Percentiles rank a stretch among this genome's conserved stretches.
phyloP scores from a whole-genome alignment of 805 yeast genomes.

The Wickerhamiella dianesei region DNA sequence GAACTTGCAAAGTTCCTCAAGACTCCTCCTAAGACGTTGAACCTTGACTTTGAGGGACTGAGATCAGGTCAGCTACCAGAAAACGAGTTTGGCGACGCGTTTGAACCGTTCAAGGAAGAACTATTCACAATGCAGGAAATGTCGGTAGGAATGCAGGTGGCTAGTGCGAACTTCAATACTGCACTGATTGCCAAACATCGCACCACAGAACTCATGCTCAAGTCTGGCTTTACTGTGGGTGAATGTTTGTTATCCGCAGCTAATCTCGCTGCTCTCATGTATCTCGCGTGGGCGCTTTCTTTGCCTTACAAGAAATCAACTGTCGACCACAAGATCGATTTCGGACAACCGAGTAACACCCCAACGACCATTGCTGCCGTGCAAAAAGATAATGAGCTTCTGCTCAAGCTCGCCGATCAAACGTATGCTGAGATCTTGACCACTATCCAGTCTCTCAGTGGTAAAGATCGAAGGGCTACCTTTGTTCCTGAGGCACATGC shows the following conservation, averaged over 20 bases:
- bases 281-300: slow-evolving; percentile 33
- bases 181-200: slow-evolving; percentile 50
- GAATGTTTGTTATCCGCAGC: slow-evolving; percentile 53
- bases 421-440: slow-evolving; percentile 14
- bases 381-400: neutral
- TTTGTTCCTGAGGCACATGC: slow-evolving; percentile 54
- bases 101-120: slow-evolving; percentile 49
- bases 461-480: slow-evolving; percentile 12
- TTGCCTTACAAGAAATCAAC: slow-evolving; percentile 2
- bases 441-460: slow-evolving; percentile 9
- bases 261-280: slow-evolving; percentile 55
- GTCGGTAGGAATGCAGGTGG: slow-evolving; percentile 54
- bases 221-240: slow-evolving; percentile 52
- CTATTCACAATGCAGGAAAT: slow-evolving; percentile 65
- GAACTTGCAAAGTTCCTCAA: slow-evolving; percentile 18
- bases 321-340: neutral
- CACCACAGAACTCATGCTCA: slow-evolving; percentile 59
- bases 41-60: slow-evolving; percentile 12
- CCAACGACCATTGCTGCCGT: neutral
- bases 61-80: slow-evolving; percentile 8
- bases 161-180: slow-evolving; percentile 50
- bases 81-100: slow-evolving; percentile 6
- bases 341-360: neutral
- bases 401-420: slow-evolving; percentile 8
- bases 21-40: slow-evolving; percentile 10